These are phyloP conservation scores for Diophrys appendiculata DNA, from an alignment of 73 alveolate species.

Conservation along the genomic window DNA sequence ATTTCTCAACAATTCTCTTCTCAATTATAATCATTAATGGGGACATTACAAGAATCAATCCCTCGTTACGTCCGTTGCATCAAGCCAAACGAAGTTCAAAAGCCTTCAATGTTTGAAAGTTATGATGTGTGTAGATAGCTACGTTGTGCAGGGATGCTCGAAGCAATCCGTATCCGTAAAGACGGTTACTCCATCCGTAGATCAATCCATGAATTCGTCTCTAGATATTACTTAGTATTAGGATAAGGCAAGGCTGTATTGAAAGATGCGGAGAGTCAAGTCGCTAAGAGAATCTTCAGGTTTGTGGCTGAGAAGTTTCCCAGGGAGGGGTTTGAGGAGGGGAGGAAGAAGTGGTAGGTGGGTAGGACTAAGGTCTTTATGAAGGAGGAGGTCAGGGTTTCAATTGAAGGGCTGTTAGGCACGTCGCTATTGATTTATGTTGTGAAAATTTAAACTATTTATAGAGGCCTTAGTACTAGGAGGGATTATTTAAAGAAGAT, in stretches of 20 bases:
- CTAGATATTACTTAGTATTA: constrained; percentile 55
- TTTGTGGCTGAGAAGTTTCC: too few species aligned
- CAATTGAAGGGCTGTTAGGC: constrained; percentile 36
- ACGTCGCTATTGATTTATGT: constrained; percentile 26
- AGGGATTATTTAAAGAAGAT: constrained; percentile 1
- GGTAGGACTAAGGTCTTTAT: constrained; percentile 72
- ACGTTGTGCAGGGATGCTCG: constrained; percentile 95
- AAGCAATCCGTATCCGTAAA: constrained; percentile 93
- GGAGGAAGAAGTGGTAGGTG: constrained; percentile 50
- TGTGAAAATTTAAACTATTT: constrained; percentile 23
- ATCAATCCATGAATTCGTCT: constrained; percentile 80
- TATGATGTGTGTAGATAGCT: constrained; percentile 84
- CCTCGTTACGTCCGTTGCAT: constrained; percentile 91
- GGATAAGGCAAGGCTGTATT: constrained; percentile 18
- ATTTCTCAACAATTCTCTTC: constrained; percentile 76
- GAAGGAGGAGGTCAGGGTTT: constrained; percentile 66
- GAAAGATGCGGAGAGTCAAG: too few species aligned
- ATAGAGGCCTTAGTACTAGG: constrained; percentile 27
- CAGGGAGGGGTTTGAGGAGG: constrained; percentile 37
- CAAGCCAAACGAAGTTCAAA: constrained; percentile 84
- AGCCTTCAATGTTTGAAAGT: constrained; percentile 80
- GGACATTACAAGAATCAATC: constrained; percentile 69
- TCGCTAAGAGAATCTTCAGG: too few species aligned
- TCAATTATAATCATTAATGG: constrained; percentile 77
- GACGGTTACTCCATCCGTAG: constrained; percentile 79